Conservation (phyloP, 2,329 filamentous ascomycete genomes). For the Pseudogymnoascus sp. region DNA sequence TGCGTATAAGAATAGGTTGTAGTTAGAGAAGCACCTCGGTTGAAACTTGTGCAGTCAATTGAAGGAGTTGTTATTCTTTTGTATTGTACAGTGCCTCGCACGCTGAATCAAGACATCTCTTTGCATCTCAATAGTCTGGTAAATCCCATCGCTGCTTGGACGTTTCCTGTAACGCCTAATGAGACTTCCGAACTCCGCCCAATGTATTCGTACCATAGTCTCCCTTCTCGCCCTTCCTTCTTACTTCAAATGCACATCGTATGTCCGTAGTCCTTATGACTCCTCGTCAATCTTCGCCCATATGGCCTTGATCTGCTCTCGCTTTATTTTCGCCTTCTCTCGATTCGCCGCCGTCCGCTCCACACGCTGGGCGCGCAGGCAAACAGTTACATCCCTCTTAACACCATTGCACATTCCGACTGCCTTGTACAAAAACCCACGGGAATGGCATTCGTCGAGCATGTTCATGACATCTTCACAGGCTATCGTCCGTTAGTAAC, state of each 20-base stretch:
- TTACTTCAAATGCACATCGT: neutral
- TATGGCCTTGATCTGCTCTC: constrained; percentile 63
- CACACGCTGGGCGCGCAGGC: constrained; percentile 69
- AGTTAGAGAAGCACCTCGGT: constrained; percentile 14
- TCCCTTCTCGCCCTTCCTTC: neutral
- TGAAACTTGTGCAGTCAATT: neutral
- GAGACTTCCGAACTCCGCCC: constrained; percentile 2
- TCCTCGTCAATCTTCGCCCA: constrained; percentile 75
- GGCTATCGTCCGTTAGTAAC: constrained; percentile 42
- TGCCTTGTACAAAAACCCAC: constrained; percentile 86
- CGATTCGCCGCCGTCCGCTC: constrained; percentile 73
- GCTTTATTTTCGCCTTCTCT: constrained; percentile 58
- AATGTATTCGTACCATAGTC: neutral
- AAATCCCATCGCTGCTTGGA: constrained; percentile 3
- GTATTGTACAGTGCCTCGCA: neutral
- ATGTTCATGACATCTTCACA: constrained; percentile 91
- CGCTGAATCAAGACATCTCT: neutral
- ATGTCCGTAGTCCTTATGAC: constrained; percentile 34
- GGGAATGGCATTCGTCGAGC: constrained; percentile 90
- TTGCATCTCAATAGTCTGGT: neutral
- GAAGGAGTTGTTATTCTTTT: constrained; percentile 4
- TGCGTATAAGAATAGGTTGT: constrained; percentile 39
- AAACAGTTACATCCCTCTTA: constrained; percentile 77
- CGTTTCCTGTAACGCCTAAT: constrained; percentile 5
- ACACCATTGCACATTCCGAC: constrained; percentile 82